Conservation (phyloP, 1,139 yeast genomes). For the Candida tetrigidarum region DNA sequence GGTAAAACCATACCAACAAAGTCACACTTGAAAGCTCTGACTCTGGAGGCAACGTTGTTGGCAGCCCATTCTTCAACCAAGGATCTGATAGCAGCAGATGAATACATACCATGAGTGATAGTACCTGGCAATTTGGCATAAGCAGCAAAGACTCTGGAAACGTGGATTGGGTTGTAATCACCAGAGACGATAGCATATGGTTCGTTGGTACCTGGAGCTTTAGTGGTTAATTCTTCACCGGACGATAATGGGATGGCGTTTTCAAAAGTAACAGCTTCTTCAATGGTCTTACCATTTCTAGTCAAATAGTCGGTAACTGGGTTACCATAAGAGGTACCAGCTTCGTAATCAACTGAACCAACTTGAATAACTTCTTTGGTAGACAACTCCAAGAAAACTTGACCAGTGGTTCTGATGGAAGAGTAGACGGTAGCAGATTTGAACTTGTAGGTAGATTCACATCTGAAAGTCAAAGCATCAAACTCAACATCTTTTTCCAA, state of each 20-base stretch:
- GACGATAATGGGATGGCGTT: constrained; percentile 87
- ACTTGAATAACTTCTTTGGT: constrained; percentile 89
- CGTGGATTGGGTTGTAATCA: constrained; percentile 98
- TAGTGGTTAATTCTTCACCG: constrained; percentile 70
- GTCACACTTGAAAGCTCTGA: constrained; percentile 88
- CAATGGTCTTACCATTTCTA: constrained; percentile 92
- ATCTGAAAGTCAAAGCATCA: constrained; percentile 86
- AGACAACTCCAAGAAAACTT: constrained; percentile 85
- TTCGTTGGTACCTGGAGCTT: constrained; percentile 88
- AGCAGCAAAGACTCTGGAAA: constrained; percentile 90
- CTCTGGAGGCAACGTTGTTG: constrained; percentile 93
- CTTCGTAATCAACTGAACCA: constrained; percentile 87
- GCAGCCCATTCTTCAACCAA: constrained; percentile 99
- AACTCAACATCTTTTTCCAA: constrained; percentile 72
- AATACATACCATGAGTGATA: constrained; percentile 98
- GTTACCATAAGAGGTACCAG: constrained; percentile 94
- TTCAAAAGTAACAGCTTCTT: constrained; percentile 91
- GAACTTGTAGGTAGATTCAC: constrained; percentile 82
- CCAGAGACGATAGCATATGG: constrained; percentile 98
- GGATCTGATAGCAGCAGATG: constrained; percentile 93
- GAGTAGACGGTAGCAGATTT: constrained; percentile 77
- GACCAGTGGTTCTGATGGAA: constrained; percentile 83
- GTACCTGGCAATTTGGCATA: constrained; percentile 97
- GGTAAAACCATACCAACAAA: constrained; percentile 99
- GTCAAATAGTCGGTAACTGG: constrained; percentile 94